These are phyloP conservation scores for Candolleomyces aberdarensis DNA, from an alignment of 768 basidiomycete genomes.

Conservation along the genomic window DNA sequence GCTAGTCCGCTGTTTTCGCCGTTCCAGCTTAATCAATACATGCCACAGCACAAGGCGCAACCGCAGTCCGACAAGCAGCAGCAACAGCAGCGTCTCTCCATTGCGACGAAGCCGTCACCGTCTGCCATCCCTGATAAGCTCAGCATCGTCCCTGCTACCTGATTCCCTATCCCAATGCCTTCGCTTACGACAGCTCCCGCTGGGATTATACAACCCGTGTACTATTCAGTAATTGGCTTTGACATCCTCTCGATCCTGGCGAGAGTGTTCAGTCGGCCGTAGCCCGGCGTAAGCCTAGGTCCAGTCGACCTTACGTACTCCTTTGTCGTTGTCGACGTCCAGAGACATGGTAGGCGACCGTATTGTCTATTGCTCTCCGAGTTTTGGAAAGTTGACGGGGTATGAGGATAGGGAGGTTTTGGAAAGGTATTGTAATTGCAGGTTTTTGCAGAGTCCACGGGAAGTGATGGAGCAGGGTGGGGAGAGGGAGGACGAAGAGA, in stretches of 20 bases:
- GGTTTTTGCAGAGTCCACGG: constrained; percentile 83
- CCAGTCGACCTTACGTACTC: constrained; percentile 90
- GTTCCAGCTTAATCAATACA: too few species aligned
- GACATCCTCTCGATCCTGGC: constrained; percentile 83
- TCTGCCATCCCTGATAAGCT: too few species aligned
- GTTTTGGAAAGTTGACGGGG: constrained; percentile 75
- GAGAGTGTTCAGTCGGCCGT: constrained; percentile 68
- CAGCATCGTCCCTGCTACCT: too few species aligned
- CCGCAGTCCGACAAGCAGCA: constrained; percentile 21
- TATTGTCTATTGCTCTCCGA: constrained; percentile 87
- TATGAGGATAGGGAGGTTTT: constrained; percentile 75
- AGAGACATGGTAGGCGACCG: constrained; percentile 68
- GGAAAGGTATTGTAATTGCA: constrained; percentile 92
- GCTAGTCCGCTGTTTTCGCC: too few species aligned
- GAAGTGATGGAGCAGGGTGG: constrained; percentile 34
- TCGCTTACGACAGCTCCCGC: too few species aligned
- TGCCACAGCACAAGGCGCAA: too few species aligned
- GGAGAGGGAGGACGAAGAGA: constrained; percentile 51
- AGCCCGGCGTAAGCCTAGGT: constrained; percentile 76
- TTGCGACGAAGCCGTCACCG: too few species aligned
- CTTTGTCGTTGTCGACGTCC: constrained; percentile 86
- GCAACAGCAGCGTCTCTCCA: constrained; percentile 12
- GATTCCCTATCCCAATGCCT: too few species aligned
- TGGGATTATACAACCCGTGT: constrained; percentile 37
- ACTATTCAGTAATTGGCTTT: constrained; percentile 87